Evolutionary conservation across 345 rosid genomes (phyloP).

Genomic region (Chamaenerion angustifolium): DNA sequence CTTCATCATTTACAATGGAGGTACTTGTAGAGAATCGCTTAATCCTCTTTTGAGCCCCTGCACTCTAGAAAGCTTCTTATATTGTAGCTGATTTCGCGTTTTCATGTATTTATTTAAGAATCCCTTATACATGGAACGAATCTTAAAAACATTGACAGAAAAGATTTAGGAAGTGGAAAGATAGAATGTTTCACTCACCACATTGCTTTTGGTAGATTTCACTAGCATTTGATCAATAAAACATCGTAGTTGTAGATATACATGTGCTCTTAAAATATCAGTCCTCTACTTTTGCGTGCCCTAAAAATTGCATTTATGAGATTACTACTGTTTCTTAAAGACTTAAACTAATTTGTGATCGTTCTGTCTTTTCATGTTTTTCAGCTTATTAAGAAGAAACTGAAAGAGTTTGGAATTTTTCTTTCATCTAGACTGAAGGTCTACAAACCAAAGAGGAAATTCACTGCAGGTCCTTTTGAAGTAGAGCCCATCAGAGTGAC

Average conservation of each 20-base stretch:
- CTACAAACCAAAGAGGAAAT: conserved; percentile 53
- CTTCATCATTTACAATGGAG: conserved; percentile 99
- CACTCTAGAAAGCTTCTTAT: background rate
- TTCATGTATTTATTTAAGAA: background rate
- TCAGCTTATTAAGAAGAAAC: conserved; percentile 85
- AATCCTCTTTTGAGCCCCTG: background rate
- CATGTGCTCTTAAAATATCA: too few relatives aligned
- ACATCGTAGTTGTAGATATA: too few relatives aligned
- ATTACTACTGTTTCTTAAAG: too few relatives aligned
- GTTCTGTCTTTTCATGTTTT: background rate
- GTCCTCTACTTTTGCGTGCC: too few relatives aligned
- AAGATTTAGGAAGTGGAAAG: too few relatives aligned
- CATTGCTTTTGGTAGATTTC: too few relatives aligned
- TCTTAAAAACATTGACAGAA: too few relatives aligned
- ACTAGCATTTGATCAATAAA: too few relatives aligned
- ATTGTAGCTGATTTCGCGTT: background rate
- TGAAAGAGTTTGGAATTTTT: conserved; percentile 91
- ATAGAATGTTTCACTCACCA: too few relatives aligned
- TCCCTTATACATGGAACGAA: too few relatives aligned
- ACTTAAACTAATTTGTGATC: background rate
- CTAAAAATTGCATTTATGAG: too few relatives aligned
- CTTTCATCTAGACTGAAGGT: conserved; percentile 80
- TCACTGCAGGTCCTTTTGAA: conserved; percentile 94
- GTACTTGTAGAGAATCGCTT: conserved; percentile 16
- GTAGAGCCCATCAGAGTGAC: conserved; percentile 92